Conservation (phyloP, 768 basidiomycete genomes). For the Exidia glandulosa region DNA sequence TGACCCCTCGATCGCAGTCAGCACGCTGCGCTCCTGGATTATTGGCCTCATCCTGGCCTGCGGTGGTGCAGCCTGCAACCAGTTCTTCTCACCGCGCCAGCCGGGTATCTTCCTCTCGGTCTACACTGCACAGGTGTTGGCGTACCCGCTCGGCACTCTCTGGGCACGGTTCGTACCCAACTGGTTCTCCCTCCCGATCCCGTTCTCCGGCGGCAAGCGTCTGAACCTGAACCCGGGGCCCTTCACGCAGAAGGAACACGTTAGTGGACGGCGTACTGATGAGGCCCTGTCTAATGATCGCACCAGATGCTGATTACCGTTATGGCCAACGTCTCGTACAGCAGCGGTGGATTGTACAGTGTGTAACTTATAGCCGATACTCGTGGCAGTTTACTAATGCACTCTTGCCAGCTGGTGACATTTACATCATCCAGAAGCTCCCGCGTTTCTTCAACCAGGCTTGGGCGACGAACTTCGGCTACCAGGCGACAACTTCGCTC, state of each 20-base stretch:
- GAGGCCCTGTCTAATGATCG: background rate
- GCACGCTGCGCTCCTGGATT: slow-evolving; percentile 2
- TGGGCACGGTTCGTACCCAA: slow-evolving; percentile 47
- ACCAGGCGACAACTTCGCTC: background rate
- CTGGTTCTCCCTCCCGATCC: slow-evolving; percentile 18
- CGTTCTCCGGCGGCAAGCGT: slow-evolving; percentile 34
- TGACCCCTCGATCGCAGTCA: slow-evolving; percentile 26
- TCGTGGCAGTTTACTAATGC: background rate
- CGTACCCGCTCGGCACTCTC: slow-evolving; percentile 24
- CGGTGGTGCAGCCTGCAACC: slow-evolving; percentile 5
- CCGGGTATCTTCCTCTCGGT: background rate
- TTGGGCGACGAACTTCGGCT: slow-evolving; percentile 1
- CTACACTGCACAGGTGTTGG: slow-evolving; percentile 16
- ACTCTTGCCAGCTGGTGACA: background rate
- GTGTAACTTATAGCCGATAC: too few species aligned
- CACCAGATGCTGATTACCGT: slow-evolving; percentile 18
- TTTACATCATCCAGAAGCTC: background rate
- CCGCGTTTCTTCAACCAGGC: slow-evolving; percentile 1
- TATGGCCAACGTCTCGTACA: slow-evolving; percentile 11
- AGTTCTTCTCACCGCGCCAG: slow-evolving; percentile 4
- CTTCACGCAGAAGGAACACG: slow-evolving; percentile 68
- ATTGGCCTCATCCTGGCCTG: slow-evolving; percentile 4
- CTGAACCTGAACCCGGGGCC: slow-evolving; percentile 48
- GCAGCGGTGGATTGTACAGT: background rate
- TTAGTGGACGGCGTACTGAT: slow-evolving; percentile 14